Percentiles rank a stretch among this genome's conserved stretches.
phyloP scores from a whole-genome alignment of 306 rosid genomes.

The Malus domestica region DNA sequence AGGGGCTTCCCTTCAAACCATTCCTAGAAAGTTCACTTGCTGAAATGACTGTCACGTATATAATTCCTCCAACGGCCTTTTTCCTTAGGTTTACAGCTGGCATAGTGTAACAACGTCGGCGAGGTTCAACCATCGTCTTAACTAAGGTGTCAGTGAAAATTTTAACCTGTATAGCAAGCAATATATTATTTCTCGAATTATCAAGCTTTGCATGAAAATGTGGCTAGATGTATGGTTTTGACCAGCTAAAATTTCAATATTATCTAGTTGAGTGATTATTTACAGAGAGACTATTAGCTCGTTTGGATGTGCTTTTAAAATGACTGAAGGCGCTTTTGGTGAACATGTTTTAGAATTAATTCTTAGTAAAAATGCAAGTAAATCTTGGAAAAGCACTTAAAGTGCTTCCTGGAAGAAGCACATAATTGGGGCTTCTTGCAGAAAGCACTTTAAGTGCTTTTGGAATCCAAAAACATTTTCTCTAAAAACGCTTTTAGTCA shows the following conservation, averaged over 20 bases:
- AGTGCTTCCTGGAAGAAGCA: too few species aligned
- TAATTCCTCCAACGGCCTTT: conserved; percentile 77
- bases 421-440: too few species aligned
- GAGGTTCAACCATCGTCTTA: conserved; percentile 98
- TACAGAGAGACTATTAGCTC: neutral
- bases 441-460: too few species aligned
- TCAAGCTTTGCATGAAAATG: neutral
- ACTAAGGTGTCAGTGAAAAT: conserved; percentile 62
- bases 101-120: conserved; percentile 76
- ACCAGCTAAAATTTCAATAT: neutral
- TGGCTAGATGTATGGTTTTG: neutral
- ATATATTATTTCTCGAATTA: conserved; percentile 12
- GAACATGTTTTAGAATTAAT: too few species aligned
- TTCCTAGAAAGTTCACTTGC: conserved; percentile 65
- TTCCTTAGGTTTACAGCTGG: conserved; percentile 70
- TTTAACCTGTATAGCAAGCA: conserved; percentile 51
- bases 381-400: too few species aligned
- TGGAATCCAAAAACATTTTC: too few species aligned
- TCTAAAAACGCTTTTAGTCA: too few species aligned
- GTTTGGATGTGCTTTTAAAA: too few species aligned
- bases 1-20: conserved; percentile 52
- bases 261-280: neutral
- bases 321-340: too few species aligned
- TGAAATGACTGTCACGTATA: conserved; percentile 69
- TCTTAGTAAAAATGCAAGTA: too few species aligned